Base-by-base conservation (phyloP, 345 rosid genomes). In the Schrenkiella parvula region DNA sequence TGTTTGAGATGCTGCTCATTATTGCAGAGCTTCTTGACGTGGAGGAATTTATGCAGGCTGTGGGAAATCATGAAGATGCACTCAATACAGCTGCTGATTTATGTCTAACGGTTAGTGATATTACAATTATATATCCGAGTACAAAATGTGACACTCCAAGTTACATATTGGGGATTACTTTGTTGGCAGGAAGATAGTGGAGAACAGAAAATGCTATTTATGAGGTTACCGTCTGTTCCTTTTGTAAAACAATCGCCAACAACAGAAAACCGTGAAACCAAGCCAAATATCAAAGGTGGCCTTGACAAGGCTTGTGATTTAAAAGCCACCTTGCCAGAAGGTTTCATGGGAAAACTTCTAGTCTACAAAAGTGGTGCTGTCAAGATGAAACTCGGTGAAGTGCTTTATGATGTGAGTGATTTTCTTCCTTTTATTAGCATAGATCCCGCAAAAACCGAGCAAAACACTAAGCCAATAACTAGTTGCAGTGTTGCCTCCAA, bases 271-370 rank as follows among this genome's bases (percentile, higher is more conserved):
- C 58, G 56, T 54, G 82, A 81, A 78, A 64, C 12, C 69, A 75
- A 60, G 44, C 70, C 74, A 11, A 61, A 54, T 44, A 54, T 18
- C 11, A 54, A 13, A 63, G 37, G 43, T 15, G 14, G 76, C 0
- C 61, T 39, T 38, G 34, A 32, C 32, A 55, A 31, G 48, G 25
- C 57, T 61, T 39, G 73, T 47, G 66, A 73, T 29, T 64, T 92
- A 48, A 79, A 78, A 41, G 87, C 76, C 29, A 87, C 77, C 21
- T 79, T 91, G 78, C 83, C 96, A 23, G 84, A 69, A 65, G 97
- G 97, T 57, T 80, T 68, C 62, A 85, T 91, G 96, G 98, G 98
- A 34, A 91, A 93, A 82, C 77, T 91, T 82, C 79, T 85, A 78
- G 91, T 89, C 72, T 86, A 89, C 67, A 86, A 68, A 78, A 93